phyloP scores from a whole-genome alignment of 176 grass and related monocot genomes.

The Themeda triandra region DNA sequence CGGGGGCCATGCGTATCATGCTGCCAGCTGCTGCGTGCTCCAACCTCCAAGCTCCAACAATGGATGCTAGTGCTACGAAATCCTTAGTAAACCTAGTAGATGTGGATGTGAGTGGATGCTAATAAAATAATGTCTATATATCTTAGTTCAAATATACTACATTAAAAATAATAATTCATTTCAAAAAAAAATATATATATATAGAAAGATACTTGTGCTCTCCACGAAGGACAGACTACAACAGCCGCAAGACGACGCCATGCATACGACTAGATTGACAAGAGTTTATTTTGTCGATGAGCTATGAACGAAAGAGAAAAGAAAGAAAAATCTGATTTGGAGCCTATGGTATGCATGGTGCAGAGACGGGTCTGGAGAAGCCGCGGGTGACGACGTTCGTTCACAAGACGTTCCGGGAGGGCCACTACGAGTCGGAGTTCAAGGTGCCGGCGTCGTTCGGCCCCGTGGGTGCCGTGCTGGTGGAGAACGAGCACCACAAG shows the following conservation, averaged over 20 bases:
- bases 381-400: slow-evolving; percentile 37
- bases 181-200: too few species aligned
- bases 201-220: too few species aligned
- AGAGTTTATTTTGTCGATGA: too few species aligned
- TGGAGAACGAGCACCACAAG: slow-evolving; percentile 88
- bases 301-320: too few species aligned
- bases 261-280: too few species aligned
- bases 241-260: too few species aligned
- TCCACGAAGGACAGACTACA: too few species aligned
- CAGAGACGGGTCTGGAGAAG: slow-evolving; percentile 60
- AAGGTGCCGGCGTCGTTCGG: slow-evolving; percentile 54
- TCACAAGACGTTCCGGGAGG: slow-evolving; percentile 26
- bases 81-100: too few species aligned
- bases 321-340: not conserved
- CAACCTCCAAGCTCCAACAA: not conserved
- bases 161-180: too few species aligned
- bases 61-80: not conserved
- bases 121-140: too few species aligned
- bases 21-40: not conserved
- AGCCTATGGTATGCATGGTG: not conserved
- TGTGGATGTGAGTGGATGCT: too few species aligned
- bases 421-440: slow-evolving; percentile 48
- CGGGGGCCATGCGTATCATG: not conserved
- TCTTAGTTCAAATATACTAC: too few species aligned
- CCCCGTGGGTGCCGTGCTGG: slow-evolving; percentile 53